Conservation (phyloP, 257 asterid species). For the Penstemon eatonii region DNA sequence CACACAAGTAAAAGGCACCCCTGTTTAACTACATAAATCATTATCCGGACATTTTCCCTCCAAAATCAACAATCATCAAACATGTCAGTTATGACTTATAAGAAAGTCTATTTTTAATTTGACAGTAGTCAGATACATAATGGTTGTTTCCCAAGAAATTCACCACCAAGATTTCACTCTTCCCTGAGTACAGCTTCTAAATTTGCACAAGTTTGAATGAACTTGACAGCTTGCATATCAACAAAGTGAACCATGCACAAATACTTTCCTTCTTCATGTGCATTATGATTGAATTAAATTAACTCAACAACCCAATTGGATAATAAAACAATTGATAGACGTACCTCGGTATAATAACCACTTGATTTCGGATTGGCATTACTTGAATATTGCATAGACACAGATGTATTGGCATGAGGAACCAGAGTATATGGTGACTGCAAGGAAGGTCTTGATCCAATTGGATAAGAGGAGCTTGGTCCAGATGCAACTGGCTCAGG, state of each 20-base stretch:
- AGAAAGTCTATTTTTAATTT: not conserved
- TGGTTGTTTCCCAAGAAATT: not conserved
- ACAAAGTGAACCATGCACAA: constrained; percentile 10
- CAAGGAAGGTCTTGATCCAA: constrained; percentile 39
- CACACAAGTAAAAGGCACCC: not conserved
- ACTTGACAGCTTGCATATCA: not conserved
- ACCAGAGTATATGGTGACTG: constrained; percentile 43
- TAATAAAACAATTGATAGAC: constrained; percentile 14
- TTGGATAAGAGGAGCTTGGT: constrained; percentile 49
- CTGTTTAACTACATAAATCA: constrained; percentile 7
- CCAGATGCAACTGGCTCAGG: constrained; percentile 41
- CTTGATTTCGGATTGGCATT: constrained; percentile 41
- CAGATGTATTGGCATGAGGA: constrained; percentile 41
- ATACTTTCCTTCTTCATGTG: constrained; percentile 5
- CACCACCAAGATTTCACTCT: constrained; percentile 13
- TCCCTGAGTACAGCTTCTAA: constrained; percentile 10
- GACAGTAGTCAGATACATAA: not conserved
- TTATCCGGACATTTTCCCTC: not conserved
- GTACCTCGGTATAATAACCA: constrained; percentile 52
- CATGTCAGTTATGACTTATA: not conserved
- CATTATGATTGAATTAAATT: not conserved
- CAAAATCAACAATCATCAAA: not conserved
- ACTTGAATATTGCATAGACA: constrained; percentile 34
- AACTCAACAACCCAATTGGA: constrained; percentile 20
- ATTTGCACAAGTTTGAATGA: not conserved